A percentile compares a stretch with the other conserved stretches of the same genome.
Evolutionary conservation across 2,329 filamentous ascomycete species (phyloP).

Genomic region (Calonectria multiphialidica): DNA sequence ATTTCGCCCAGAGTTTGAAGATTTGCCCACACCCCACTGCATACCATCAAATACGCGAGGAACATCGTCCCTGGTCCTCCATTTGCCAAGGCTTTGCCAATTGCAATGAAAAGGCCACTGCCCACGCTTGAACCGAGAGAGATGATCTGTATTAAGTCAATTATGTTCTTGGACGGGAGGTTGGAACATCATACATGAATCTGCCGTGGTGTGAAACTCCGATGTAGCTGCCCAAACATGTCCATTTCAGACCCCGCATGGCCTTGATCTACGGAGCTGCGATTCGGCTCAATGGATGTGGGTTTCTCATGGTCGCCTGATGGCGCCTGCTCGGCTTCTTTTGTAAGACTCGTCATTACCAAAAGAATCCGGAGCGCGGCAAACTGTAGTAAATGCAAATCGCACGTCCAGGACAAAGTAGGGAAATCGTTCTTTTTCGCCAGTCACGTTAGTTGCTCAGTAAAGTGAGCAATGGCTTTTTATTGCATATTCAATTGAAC

Average conservation of each 20-base stretch:
- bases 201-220: constrained; percentile 34
- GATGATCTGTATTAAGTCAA: background rate
- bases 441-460: background rate
- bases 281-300: background rate
- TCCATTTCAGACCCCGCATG: background rate
- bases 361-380: background rate
- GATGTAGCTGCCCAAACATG: constrained; percentile 30
- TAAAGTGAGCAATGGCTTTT: background rate
- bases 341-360: background rate
- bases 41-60: constrained; percentile 12
- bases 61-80: constrained; percentile 17
- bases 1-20: constrained; percentile 15
- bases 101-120: constrained; percentile 20
- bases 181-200: constrained; percentile 26
- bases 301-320: background rate
- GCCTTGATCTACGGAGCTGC: constrained; percentile 12
- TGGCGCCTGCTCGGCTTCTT: constrained; percentile 5
- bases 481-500: background rate
- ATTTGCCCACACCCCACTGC: constrained; percentile 13
- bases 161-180: background rate
- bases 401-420: background rate
- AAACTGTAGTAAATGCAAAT: background rate
- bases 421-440: background rate
- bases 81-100: constrained; percentile 16
- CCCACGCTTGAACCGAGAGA: constrained; percentile 18